phyloP scores from a whole-genome alignment of 768 basidiomycete genomes.

The Lentinula lateritia region DNA sequence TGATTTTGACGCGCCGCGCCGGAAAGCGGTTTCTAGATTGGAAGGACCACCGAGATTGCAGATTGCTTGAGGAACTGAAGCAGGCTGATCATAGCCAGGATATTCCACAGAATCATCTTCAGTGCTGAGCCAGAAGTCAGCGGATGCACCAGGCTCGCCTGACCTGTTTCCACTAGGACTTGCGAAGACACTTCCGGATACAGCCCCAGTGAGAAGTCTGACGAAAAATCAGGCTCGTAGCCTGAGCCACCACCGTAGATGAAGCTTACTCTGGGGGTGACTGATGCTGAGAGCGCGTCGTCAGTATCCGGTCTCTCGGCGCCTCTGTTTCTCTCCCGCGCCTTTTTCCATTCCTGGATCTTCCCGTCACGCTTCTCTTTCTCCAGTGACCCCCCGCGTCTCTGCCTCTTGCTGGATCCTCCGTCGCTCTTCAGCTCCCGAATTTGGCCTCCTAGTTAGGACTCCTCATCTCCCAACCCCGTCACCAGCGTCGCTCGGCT shows the following conservation, averaged over 20 bases:
- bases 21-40: constrained; percentile 73
- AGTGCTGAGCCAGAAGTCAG: constrained; percentile 43
- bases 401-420: too few species aligned
- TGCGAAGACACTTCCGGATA: constrained; percentile 87
- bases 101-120: constrained; percentile 69
- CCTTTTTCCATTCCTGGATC: too few species aligned
- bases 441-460: too few species aligned
- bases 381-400: too few species aligned
- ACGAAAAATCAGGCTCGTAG: constrained; percentile 88
- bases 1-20: constrained; percentile 53
- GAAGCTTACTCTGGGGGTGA: constrained; percentile 18
- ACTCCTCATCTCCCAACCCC: too few species aligned
- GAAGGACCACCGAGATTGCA: constrained; percentile 64
- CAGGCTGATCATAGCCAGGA: constrained; percentile 72
- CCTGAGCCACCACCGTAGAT: constrained; percentile 85
- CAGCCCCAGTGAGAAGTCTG: constrained; percentile 77
- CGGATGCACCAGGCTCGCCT: constrained; percentile 65
- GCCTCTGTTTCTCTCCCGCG: too few species aligned
- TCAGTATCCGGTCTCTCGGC: too few species aligned
- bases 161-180: constrained; percentile 86
- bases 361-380: too few species aligned
- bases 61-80: constrained; percentile 59
- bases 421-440: too few species aligned
- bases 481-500: too few species aligned
- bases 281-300: too few species aligned